These are phyloP conservation scores for Vitis hybrid DNA, from an alignment of 177 flowering plant species.

Conservation along the genomic window DNA sequence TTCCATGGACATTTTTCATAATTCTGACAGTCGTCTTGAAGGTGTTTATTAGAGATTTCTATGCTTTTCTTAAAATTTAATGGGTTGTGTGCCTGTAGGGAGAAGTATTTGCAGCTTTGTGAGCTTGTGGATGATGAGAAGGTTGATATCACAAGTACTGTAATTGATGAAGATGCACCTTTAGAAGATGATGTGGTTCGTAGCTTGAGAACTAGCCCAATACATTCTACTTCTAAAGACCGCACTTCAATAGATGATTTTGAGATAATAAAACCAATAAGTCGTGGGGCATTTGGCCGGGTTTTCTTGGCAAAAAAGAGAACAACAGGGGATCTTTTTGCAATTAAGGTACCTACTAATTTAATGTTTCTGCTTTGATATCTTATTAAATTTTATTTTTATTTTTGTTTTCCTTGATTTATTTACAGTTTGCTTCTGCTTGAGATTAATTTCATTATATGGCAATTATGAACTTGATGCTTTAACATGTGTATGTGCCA, in stretches of 20 bases:
- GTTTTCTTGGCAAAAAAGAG: conserved; percentile 97
- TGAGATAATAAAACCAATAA: conserved; percentile 97
- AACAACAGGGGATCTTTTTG: conserved; percentile 98
- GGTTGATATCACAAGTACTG: conserved; percentile 70
- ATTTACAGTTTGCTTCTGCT: background rate
- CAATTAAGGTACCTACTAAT: conserved; percentile 71
- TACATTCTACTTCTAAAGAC: conserved; percentile 69
- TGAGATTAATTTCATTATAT: background rate
- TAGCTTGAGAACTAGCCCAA: conserved; percentile 89
- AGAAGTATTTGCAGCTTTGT: conserved; percentile 89
- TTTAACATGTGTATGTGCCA: background rate
- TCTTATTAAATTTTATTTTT: background rate
- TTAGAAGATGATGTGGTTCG: conserved; percentile 95
- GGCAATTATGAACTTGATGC: background rate
- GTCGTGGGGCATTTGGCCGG: conserved; percentile 99
- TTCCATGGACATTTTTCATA: background rate
- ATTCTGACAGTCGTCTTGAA: background rate
- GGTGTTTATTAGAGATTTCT: background rate
- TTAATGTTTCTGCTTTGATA: background rate
- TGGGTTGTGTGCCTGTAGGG: conserved; percentile 48
- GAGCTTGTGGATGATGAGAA: conserved; percentile 90
- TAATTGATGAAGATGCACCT: conserved; percentile 92
- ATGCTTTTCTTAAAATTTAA: conserved; percentile 1
- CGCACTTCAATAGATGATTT: conserved; percentile 99
- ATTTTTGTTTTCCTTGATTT: background rate